These are phyloP conservation scores for Cercis canadensis DNA, from an alignment of 306 rosid species.

Conservation along the genomic window DNA sequence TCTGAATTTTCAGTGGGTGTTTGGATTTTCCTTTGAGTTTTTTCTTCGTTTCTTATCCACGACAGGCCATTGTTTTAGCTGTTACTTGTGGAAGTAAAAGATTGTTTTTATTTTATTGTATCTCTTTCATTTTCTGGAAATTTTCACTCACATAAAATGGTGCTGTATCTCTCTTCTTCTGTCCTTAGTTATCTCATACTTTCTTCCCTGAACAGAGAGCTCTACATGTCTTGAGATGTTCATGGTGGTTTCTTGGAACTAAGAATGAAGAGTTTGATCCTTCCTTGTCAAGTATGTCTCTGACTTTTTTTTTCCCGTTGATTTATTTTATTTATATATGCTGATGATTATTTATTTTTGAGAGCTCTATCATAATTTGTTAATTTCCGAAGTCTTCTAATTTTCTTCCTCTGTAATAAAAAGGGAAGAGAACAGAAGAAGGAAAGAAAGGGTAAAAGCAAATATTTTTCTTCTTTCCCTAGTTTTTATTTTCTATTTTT, in stretches of 20 bases:
- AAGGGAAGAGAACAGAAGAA: too few relatives aligned
- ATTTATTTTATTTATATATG: neutral
- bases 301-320: neutral
- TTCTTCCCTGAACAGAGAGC: conserved; percentile 13
- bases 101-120: too few relatives aligned
- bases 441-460: neutral
- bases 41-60: too few relatives aligned
- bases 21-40: too few relatives aligned
- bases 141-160: too few relatives aligned
- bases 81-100: too few relatives aligned
- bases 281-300: conserved; percentile 50
- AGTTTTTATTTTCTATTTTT: neutral
- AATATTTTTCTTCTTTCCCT: too few relatives aligned
- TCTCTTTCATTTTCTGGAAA: too few relatives aligned
- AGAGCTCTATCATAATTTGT: neutral
- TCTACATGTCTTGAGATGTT: neutral
- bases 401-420: neutral
- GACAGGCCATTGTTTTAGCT: too few relatives aligned
- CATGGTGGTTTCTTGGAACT: conserved; percentile 6
- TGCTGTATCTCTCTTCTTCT: too few relatives aligned
- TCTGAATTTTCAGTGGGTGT: too few relatives aligned
- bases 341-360: neutral
- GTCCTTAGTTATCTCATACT: neutral
- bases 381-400: neutral
- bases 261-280: conserved; percentile 46